Evolutionary conservation across 495 filamentous ascomycete species (phyloP).

Genomic region (Podospora tetraspora): DNA sequence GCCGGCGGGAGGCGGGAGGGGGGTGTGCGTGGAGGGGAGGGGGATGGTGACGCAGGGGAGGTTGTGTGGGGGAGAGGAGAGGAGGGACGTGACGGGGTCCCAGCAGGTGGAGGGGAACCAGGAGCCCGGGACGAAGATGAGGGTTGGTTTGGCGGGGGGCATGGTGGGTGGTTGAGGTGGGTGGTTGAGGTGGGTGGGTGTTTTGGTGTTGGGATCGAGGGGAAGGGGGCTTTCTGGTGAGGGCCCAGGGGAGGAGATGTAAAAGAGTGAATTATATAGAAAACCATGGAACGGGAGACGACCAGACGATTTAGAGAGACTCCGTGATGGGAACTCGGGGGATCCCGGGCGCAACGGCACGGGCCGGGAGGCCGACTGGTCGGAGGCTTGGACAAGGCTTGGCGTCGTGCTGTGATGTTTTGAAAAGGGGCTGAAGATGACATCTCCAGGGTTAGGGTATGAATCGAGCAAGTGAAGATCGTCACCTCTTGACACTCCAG

Average conservation of each 20-base stretch:
- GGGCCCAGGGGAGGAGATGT: no score
- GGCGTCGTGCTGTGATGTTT: not conserved
- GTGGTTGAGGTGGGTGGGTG: no score
- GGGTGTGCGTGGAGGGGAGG: constrained; percentile 37
- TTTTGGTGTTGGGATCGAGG: not conserved
- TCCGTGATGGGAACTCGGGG: no score
- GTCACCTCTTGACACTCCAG: not conserved
- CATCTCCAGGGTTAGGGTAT: not conserved
- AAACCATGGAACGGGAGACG: no score
- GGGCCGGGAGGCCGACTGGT: no score
- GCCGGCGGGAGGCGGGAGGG: constrained; percentile 5
- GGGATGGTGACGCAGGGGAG: constrained; percentile 26
- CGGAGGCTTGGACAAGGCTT: not conserved
- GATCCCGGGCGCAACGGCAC: no score
- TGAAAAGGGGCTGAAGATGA: not conserved
- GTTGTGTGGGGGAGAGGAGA: constrained; percentile 34
- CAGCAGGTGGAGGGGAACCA: constrained; percentile 41
- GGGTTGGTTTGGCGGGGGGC: constrained; percentile 22
- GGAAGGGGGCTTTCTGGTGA: no score
- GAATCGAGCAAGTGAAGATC: no score
- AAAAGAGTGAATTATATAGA: no score
- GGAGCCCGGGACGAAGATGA: constrained; percentile 46
- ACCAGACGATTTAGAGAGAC: no score
- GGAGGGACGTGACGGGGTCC: constrained; percentile 29
- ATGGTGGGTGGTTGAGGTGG: constrained; percentile 2